Evolutionary conservation across 2,329 filamentous ascomycete species (phyloP).

Genomic region (Colletotrichum viniferum): DNA sequence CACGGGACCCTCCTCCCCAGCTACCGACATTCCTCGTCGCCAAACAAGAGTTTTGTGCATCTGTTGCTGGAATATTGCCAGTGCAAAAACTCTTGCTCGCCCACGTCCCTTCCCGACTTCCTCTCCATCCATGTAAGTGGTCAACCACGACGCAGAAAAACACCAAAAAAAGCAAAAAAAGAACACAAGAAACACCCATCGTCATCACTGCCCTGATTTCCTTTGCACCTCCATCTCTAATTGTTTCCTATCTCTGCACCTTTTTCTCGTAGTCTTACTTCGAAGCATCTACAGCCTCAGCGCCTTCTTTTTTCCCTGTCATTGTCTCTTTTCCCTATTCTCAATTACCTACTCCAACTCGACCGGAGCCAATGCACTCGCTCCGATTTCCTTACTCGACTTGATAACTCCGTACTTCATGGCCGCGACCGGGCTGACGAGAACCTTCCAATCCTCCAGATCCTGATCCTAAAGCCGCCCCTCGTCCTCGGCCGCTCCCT

Average conservation of each 20-base stretch:
- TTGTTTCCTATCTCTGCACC: background rate
- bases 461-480: conserved; percentile 6
- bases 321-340: background rate
- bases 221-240: background rate
- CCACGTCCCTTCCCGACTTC: background rate
- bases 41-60: conserved; percentile 15
- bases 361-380: background rate
- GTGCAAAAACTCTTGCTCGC: conserved; percentile 20
- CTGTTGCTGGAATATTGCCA: conserved; percentile 26
- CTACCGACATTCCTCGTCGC: conserved; percentile 18
- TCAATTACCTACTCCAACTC: background rate
- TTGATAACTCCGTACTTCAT: background rate
- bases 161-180: background rate
- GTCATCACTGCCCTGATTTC: background rate
- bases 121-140: conserved; percentile 20
- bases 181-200: background rate
- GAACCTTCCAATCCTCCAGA: conserved; percentile 3
- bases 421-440: conserved; percentile 11
- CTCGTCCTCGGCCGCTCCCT: background rate
- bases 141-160: background rate
- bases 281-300: background rate
- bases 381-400: background rate
- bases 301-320: background rate
- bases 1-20: conserved; percentile 20
- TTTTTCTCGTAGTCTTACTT: background rate